Base-by-base conservation (phyloP, 805 yeast genomes). In the Saccharomyces mikatae region DNA sequence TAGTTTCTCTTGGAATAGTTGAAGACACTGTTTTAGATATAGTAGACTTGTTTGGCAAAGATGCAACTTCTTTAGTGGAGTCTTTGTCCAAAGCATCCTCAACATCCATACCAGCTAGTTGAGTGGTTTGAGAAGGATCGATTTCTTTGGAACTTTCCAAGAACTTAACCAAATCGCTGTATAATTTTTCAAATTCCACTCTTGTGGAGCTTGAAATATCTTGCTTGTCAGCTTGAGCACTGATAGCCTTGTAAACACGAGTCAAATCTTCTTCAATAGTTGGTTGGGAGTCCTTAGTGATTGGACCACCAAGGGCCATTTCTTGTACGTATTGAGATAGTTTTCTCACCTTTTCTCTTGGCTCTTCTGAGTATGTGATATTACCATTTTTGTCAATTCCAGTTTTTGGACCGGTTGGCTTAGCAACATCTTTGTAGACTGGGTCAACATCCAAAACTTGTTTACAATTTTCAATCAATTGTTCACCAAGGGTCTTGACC, bases 401-500 rank as follows among this genome's bases (percentile, higher is more conserved):
- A 47, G 98, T 92, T 72, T 87, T 84, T 64, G 99, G 99, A 62
- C 96, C 97, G 53, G 96, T 88, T 71, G 97, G 97, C 68, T 85
- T 84, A 56, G 89, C 80, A 58, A 94, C 95, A 71, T 94, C 98
- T 75, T 92, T 94, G 82, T 84, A 94, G 56, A 92, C 97, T 44
- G 99, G 99, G 63, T 86, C 86, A 58, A 78, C 78, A 56, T 81
- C 83, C 46, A 80, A 67, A 47, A 89, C 96, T 74, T 90, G 96
- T 67, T 83, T 82, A 82, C 98, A 92, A 79, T 90, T 94, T 69
- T 90, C 97, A 68, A 94, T 87, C 71, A 94, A 83, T 75, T 90
- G 96, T 69, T 86, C 87, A 71, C 98, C 98, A 62, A 94, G 79
- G 63, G 78, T 83, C 71, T 87, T 87, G 53, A 96, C 98, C 63